A percentile compares a stretch with the other conserved stretches of the same genome.
phyloP scores from a whole-genome alignment of 2,329 filamentous ascomycete genomes.

The Fusarium sp. region DNA sequence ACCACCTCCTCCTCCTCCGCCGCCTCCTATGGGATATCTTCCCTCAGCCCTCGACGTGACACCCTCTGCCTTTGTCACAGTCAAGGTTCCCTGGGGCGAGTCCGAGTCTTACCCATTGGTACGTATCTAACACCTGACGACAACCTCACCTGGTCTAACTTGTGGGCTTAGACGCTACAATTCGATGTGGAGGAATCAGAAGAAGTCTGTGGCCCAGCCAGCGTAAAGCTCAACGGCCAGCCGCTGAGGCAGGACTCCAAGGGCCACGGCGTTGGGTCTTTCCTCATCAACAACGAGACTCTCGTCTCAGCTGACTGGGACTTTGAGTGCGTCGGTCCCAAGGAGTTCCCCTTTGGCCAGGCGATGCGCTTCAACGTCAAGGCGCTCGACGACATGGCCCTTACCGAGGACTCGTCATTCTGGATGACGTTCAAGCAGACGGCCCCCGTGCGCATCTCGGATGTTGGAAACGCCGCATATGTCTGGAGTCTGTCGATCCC shows the following conservation, averaged over 20 bases:
- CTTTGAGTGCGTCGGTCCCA: conserved; percentile 57
- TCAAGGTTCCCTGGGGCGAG: conserved; percentile 33
- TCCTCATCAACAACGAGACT: conserved; percentile 54
- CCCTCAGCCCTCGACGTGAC: conserved; percentile 33
- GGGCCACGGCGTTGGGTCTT: conserved; percentile 55
- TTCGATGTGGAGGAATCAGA: conserved; percentile 59
- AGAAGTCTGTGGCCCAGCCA: conserved; percentile 58
- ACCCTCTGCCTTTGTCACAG: conserved; percentile 38
- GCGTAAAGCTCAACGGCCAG: conserved; percentile 60
- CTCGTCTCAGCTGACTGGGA: conserved; percentile 59
- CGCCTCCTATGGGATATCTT: conserved; percentile 30
- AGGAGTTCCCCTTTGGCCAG: conserved; percentile 55
- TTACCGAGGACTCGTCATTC: conserved; percentile 54
- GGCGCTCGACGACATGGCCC: conserved; percentile 54
- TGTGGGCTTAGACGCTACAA: conserved; percentile 50
- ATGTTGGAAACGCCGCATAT: conserved; percentile 56
- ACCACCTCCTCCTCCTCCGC: conserved; percentile 19
- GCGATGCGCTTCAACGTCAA: conserved; percentile 58
- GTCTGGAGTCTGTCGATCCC: conserved; percentile 40
- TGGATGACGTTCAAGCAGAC: conserved; percentile 60
- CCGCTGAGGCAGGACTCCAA: conserved; percentile 53
- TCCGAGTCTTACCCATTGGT: conserved; percentile 40
- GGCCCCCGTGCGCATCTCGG: conserved; percentile 55
- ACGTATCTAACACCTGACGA: conserved; percentile 1
- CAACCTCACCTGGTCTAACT: conserved; percentile 14